A percentile compares a stretch with the other conserved stretches of the same genome.
Conservation (phyloP, 768 basidiomycete species). For the Leccinum arenicola region DNA sequence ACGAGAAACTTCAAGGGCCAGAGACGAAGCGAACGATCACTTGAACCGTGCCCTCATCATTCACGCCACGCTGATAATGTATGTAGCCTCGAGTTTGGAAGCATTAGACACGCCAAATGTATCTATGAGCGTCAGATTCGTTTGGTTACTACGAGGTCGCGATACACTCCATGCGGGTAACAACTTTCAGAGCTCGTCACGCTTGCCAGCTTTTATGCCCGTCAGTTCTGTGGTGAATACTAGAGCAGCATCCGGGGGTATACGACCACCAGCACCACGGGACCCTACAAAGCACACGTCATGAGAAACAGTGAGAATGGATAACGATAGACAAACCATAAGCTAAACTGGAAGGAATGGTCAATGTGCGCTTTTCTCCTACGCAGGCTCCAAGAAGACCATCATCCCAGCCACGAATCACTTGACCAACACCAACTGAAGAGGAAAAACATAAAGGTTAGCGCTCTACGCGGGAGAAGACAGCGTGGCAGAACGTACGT, state of each 20-base stretch:
- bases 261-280: slow-evolving; percentile 72
- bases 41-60: background rate
- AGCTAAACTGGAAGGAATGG: slow-evolving; percentile 75
- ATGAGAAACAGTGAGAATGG: background rate
- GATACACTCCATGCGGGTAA: background rate
- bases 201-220: slow-evolving; percentile 48
- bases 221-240: slow-evolving; percentile 87
- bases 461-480: background rate
- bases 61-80: background rate
- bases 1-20: slow-evolving; percentile 64
- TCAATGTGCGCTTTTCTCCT: slow-evolving; percentile 83
- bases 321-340: slow-evolving; percentile 61
- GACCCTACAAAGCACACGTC: slow-evolving; percentile 43
- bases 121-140: background rate
- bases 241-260: slow-evolving; percentile 76
- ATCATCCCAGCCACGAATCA: slow-evolving; percentile 84
- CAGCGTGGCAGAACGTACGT: slow-evolving; percentile 44
- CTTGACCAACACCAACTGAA: slow-evolving; percentile 74
- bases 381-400: slow-evolving; percentile 85
- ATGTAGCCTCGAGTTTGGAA: background rate
- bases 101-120: background rate
- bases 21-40: slow-evolving; percentile 24
- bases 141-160: background rate
- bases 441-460: slow-evolving; percentile 1
- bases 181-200: slow-evolving; percentile 51